These are phyloP conservation scores for Cicer chorassanicum DNA, from an alignment of 306 rosid genomes.

Conservation along the genomic window DNA sequence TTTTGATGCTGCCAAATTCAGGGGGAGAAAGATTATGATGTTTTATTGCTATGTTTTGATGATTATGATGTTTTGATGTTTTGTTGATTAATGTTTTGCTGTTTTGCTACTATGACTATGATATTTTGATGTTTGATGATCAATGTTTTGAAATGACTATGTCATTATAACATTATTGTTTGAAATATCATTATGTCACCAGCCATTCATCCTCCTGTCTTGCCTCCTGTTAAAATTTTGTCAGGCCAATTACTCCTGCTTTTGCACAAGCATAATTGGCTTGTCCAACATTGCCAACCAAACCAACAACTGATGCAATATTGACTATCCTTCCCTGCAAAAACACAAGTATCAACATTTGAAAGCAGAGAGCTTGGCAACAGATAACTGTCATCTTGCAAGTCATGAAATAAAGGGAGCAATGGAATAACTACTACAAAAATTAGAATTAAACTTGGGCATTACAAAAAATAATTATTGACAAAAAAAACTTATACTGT, in stretches of 20 bases:
- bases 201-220: too few relatives aligned
- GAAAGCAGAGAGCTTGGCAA: conserved; percentile 31
- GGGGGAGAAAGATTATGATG: too few relatives aligned
- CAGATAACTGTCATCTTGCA: conserved; percentile 11
- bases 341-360: conserved; percentile 22
- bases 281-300: conserved; percentile 92
- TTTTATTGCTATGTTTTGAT: too few relatives aligned
- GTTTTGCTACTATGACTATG: too few relatives aligned
- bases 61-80: too few relatives aligned
- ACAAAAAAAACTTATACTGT: conserved; percentile 9
- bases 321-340: conserved; percentile 95
- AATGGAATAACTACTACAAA: not conserved
- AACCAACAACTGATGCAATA: conserved; percentile 93
- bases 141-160: too few relatives aligned
- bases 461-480: not conserved
- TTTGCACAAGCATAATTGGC: conserved; percentile 98
- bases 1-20: too few relatives aligned
- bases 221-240: too few relatives aligned
- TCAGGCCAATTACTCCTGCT: conserved; percentile 97
- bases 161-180: too few relatives aligned
- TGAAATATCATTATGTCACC: too few relatives aligned
- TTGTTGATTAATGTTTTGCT: too few relatives aligned
- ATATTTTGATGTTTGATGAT: too few relatives aligned
- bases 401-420: conserved; percentile 27
- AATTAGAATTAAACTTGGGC: not conserved